Percentiles rank a stretch among this genome's conserved stretches.
phyloP scores from a whole-genome alignment of 2,329 filamentous ascomycete species.

The Monosporascus sp. region DNA sequence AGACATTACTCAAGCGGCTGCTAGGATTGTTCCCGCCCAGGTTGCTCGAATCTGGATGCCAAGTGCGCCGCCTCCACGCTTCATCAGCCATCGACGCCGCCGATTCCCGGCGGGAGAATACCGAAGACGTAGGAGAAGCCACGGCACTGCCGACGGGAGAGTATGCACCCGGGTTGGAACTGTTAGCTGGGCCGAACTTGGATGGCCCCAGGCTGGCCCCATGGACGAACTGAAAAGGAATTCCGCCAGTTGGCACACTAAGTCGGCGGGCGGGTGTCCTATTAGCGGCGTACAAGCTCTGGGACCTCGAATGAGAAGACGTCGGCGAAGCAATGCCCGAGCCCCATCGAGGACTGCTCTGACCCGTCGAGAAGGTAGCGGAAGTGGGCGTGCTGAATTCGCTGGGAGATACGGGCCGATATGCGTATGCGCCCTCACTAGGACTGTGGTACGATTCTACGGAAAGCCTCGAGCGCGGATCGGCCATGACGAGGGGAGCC shows the following conservation, averaged over 20 bases:
- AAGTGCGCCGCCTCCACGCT: conserved; percentile 77
- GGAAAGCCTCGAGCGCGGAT: conserved; percentile 61
- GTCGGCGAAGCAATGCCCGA: conserved; percentile 67
- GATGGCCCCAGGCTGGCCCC: conserved; percentile 51
- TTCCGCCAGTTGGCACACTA: conserved; percentile 72
- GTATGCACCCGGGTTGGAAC: conserved; percentile 51
- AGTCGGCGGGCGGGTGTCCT: conserved; percentile 68
- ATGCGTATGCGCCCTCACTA: conserved; percentile 60
- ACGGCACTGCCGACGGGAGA: conserved; percentile 54
- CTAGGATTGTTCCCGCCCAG: conserved; percentile 57
- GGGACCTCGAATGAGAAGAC: conserved; percentile 61
- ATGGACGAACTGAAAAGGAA: conserved; percentile 67
- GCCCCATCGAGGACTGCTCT: conserved; percentile 71
- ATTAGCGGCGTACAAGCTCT: conserved; percentile 65
- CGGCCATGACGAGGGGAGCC: conserved; percentile 78
- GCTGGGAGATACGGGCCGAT: conserved; percentile 62
- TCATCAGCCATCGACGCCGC: conserved; percentile 60
- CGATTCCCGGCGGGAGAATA: conserved; percentile 63
- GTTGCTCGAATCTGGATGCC: conserved; percentile 75
- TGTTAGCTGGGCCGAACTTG: conserved; percentile 47
- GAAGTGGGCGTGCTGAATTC: conserved; percentile 81
- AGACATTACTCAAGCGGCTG: conserved; percentile 70
- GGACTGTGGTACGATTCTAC: conserved; percentile 64
- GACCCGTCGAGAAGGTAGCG: conserved; percentile 71
- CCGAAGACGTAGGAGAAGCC: conserved; percentile 60